Percentiles rank a stretch among this genome's conserved stretches.
Conservation (phyloP, 805 yeast genomes). For the Candida chilensis region DNA sequence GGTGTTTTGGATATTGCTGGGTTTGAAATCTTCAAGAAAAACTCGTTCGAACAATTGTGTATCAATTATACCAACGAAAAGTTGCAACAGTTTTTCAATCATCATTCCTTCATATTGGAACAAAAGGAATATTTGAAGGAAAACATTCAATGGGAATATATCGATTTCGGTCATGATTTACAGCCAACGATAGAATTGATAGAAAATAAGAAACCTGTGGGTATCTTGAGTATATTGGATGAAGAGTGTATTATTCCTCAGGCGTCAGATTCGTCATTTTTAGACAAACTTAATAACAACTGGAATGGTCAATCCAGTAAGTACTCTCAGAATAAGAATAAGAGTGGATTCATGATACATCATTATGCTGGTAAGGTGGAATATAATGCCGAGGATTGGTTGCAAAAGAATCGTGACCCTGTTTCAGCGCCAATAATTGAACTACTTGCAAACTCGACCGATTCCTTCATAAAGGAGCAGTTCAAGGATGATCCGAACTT, state of each 20-base stretch:
- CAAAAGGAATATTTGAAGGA: conserved; percentile 53
- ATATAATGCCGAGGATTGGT: conserved; percentile 86
- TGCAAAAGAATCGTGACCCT: conserved; percentile 92
- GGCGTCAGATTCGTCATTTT: conserved; percentile 74
- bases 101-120: conserved; percentile 51
- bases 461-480: conserved; percentile 44
- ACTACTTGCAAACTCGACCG: conserved; percentile 48
- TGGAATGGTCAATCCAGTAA: conserved; percentile 45
- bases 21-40: conserved; percentile 47
- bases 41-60: conserved; percentile 53
- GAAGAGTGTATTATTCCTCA: conserved; percentile 95
- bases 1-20: conserved; percentile 59
- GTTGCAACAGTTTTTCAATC: conserved; percentile 53
- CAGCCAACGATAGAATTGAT: conserved; percentile 92
- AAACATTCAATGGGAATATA: conserved; percentile 59
- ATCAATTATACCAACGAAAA: conserved; percentile 55
- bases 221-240: conserved; percentile 77
- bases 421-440: conserved; percentile 65
- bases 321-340: conserved; percentile 65
- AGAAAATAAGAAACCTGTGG: conserved; percentile 66
- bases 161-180: conserved; percentile 90
- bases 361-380: conserved; percentile 98
- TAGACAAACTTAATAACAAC: conserved; percentile 63
- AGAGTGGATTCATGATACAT: conserved; percentile 71
- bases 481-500: conserved; percentile 31